These are phyloP conservation scores for Pichia sp. DNA, from an alignment of 1,139 yeast genomes.

Conservation along the genomic window DNA sequence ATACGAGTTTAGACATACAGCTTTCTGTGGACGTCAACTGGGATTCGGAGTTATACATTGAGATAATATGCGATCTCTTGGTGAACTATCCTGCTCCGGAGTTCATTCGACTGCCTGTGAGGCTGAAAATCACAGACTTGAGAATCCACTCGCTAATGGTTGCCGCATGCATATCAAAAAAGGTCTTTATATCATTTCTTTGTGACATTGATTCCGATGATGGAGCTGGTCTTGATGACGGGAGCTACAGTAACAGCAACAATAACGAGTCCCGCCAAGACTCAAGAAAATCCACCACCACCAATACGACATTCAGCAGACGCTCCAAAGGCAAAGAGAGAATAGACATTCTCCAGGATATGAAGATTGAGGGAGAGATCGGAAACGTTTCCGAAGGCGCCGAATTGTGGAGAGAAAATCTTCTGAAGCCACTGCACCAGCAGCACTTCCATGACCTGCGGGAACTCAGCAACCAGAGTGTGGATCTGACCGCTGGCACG, in stretches of 20 bases:
- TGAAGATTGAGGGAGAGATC: slow-evolving; percentile 87
- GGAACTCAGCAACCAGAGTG: background rate
- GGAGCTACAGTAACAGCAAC: background rate
- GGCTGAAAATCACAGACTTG: slow-evolving; percentile 70
- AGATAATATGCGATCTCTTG: slow-evolving; percentile 68
- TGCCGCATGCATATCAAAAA: slow-evolving; percentile 58
- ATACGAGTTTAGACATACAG: slow-evolving; percentile 62
- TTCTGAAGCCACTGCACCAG: background rate
- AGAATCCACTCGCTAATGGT: slow-evolving; percentile 77
- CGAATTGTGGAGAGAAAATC: slow-evolving; percentile 9
- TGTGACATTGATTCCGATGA: slow-evolving; percentile 61
- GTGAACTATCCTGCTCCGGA: slow-evolving; percentile 87
- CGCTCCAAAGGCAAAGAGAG: slow-evolving; percentile 46
- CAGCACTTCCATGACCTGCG: background rate
- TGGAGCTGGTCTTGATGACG: slow-evolving; percentile 21
- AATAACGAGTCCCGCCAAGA: slow-evolving; percentile 20
- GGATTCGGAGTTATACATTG: slow-evolving; percentile 71
- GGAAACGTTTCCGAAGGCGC: slow-evolving; percentile 43
- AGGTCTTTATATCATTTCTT: slow-evolving; percentile 49
- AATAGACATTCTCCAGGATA: slow-evolving; percentile 71
- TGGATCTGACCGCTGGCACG: background rate
- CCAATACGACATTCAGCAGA: slow-evolving; percentile 15
- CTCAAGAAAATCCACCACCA: slow-evolving; percentile 21
- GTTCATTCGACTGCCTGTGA: slow-evolving; percentile 81
- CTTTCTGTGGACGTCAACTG: slow-evolving; percentile 72